Evolutionary conservation across 768 basidiomycete genomes (phyloP), one percentile per base, ranked within the genome.

Genomic region (Leccinum pellstonianum): DNA sequence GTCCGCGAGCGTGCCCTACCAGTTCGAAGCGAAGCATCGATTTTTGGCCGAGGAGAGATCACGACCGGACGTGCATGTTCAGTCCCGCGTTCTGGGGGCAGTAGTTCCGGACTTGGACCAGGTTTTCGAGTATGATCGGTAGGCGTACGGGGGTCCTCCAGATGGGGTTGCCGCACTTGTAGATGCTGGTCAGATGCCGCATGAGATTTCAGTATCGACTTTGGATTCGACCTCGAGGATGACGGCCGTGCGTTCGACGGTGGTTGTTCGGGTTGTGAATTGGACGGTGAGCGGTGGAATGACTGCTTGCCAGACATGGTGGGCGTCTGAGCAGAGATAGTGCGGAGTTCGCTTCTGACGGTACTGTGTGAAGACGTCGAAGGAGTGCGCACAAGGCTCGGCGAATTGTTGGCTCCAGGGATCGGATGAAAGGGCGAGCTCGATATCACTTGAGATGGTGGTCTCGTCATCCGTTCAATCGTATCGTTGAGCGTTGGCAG

Each of bases 401-500:
- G 55, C 12, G 57, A 54, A 56, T 29, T 53, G 23, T 56, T 19
- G 4, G 55, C 43, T 5, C 27, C 61, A 19, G 61, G 43, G 4
- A 11, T 19, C 3, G 52, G 27, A 37, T 47, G 47, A 33, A 56
- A 46, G n/a, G 68, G 62, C 37, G 68, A 43, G 37, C 38, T 59
- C 15, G 59, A 4, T 25, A 55, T 57, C 12, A 60, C 58, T 56
- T 73, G 73, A 43, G 77, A 77, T 1, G 83, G 82, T 14, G 79
- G 75, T 54, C 80, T 76, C 3, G 89, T 91, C 89, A 91, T 91
- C 50, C 83, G 81, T 64, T 86, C 82, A 38, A 91, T 80, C 0
- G 89, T 91, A 57, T 90, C 88, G 46, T 83, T 79, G 37, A 91
- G 76, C 17, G 87, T 86, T 9, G 89, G 89, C 38, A 91, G 70